Conservation (phyloP, 495 filamentous ascomycete species). For the Parathielavia hyrcaniae region DNA sequence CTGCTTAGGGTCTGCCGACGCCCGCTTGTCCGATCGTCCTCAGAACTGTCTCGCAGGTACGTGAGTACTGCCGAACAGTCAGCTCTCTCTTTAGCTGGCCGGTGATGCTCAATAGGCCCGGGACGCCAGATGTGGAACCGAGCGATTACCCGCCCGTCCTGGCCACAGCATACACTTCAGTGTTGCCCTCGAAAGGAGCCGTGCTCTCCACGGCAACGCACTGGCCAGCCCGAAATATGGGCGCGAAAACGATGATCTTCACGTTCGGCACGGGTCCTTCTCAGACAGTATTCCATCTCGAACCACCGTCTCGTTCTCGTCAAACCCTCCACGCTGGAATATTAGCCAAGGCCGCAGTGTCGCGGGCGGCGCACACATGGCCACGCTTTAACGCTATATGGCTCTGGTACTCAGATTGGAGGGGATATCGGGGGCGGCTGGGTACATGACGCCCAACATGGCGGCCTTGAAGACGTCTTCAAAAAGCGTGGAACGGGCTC, state of each 20-base stretch:
- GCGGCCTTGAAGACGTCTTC: neutral
- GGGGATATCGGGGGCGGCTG: constrained; percentile 10
- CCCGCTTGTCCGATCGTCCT: neutral
- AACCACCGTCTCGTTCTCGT: neutral
- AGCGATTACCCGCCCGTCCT: constrained; percentile 20
- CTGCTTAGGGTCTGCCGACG: constrained; percentile 18
- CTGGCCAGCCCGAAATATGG: constrained; percentile 1
- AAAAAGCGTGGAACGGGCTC: constrained; percentile 18
- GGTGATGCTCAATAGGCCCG: constrained; percentile 11
- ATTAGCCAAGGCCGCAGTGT: constrained; percentile 14
- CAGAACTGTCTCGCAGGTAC: neutral
- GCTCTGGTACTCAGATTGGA: neutral
- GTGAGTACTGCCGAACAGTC: constrained; percentile 20
- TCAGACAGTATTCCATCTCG: constrained; percentile 22
- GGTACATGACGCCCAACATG: constrained; percentile 10
- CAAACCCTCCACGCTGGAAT: constrained; percentile 4
- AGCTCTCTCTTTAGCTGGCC: constrained; percentile 15
- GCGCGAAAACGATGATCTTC: constrained; percentile 10
- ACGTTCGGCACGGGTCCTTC: constrained; percentile 16
- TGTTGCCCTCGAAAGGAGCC: constrained; percentile 13
- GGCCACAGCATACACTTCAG: constrained; percentile 19
- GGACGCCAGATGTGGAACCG: constrained; percentile 18
- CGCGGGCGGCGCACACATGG: constrained; percentile 1
- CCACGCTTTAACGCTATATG: constrained; percentile 11
- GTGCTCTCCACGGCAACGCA: neutral